Percentiles rank a stretch among this genome's conserved stretches.
These are phyloP conservation scores for Aspergillus luchuensis DNA, from an alignment of 2,329 filamentous ascomycete species.

Conservation along the genomic window DNA sequence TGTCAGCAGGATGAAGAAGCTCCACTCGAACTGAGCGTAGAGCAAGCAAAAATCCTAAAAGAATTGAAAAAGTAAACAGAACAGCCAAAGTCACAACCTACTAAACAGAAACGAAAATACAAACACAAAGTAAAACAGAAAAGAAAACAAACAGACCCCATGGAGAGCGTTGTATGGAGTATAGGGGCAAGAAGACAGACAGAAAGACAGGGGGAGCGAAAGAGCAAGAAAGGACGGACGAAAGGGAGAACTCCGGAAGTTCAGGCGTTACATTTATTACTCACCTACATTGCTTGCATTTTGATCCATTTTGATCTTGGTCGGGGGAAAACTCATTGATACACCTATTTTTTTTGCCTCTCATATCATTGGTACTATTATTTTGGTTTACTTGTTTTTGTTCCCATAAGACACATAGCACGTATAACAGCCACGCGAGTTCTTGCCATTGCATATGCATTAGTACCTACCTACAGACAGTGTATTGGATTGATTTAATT, in stretches of 20 bases:
- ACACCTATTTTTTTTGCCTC: neutral
- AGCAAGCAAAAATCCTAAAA: neutral
- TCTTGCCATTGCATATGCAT: no score
- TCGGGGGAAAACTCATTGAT: neutral
- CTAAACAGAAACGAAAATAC: neutral
- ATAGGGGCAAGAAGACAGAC: constrained; percentile 5
- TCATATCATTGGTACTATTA: no score
- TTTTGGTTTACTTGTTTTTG: neutral
- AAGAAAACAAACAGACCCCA: neutral
- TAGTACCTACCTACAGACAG: no score
- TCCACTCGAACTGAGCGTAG: constrained; percentile 62
- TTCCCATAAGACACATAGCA: neutral
- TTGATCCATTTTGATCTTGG: neutral
- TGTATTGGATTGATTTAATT: no score
- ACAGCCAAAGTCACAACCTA: neutral
- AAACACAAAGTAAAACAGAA: neutral
- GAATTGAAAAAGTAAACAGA: neutral
- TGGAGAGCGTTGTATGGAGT: neutral
- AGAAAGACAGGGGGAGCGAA: neutral
- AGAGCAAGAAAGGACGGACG: neutral
- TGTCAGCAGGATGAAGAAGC: constrained; percentile 78
- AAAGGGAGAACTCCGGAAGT: constrained; percentile 8
- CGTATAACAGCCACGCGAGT: no score
- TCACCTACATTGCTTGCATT: no score
- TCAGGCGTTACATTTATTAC: constrained; percentile 3